These are phyloP conservation scores for Trametes cingulata DNA, from an alignment of 768 basidiomycete genomes.

Conservation along the genomic window DNA sequence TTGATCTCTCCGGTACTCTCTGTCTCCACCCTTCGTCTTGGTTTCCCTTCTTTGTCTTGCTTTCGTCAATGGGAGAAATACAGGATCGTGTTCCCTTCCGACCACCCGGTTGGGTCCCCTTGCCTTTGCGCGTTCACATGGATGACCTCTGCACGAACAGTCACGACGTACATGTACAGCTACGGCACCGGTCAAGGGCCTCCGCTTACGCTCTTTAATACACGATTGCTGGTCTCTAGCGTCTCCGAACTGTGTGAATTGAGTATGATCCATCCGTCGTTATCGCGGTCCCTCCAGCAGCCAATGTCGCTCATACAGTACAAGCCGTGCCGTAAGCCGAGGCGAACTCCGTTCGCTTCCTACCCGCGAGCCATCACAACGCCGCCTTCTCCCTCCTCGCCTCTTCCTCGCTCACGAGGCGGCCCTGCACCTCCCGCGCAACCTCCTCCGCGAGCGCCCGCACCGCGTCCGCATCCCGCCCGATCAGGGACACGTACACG, in stretches of 20 bases:
- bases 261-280: too few relatives aligned
- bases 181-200: slow-evolving; percentile 17
- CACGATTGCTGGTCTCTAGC: slow-evolving; percentile 17
- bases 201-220: slow-evolving; percentile 22
- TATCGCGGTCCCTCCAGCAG: too few relatives aligned
- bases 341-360: too few relatives aligned
- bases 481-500: slow-evolving; percentile 67
- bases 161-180: slow-evolving; percentile 20
- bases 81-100: slow-evolving; percentile 20
- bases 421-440: slow-evolving; percentile 56
- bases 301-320: too few relatives aligned
- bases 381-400: slow-evolving; percentile 42
- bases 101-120: slow-evolving; percentile 14
- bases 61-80: slow-evolving; percentile 3
- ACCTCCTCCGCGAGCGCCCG: slow-evolving; percentile 63
- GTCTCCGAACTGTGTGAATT: not conserved
- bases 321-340: too few relatives aligned
- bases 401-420: slow-evolving; percentile 65
- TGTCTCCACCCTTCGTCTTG: not conserved
- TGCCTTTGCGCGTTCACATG: not conserved
- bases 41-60: not conserved
- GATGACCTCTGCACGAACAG: slow-evolving; percentile 13
- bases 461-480: slow-evolving; percentile 46
- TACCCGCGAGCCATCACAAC: not conserved
- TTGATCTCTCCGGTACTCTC: not conserved